Conservation (phyloP, 1,139 yeast species). For the Zygosaccharomyces pseudobailii region DNA sequence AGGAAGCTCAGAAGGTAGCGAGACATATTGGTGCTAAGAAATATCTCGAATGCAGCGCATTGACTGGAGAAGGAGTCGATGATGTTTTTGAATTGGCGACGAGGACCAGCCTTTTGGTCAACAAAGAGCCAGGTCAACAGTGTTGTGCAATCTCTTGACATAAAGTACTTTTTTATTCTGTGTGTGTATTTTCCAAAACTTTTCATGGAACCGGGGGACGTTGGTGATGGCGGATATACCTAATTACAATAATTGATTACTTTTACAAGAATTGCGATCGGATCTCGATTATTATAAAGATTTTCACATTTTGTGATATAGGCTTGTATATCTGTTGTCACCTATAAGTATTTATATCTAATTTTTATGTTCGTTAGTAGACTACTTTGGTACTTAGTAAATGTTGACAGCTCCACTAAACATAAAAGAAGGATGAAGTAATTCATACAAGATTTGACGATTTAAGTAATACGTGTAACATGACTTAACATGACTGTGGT, state of each 20-base stretch:
- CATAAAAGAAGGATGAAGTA: too few relatives aligned
- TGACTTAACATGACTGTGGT: too few relatives aligned
- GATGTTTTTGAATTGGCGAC: conserved; percentile 73
- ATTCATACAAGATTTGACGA: too few relatives aligned
- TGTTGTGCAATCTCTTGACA: conserved; percentile 40
- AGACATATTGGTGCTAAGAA: conserved; percentile 62
- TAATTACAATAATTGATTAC: not conserved
- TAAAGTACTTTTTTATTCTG: not conserved
- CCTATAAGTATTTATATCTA: too few relatives aligned
- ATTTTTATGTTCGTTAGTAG: too few relatives aligned
- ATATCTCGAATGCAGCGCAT: conserved; percentile 69
- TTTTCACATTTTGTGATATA: too few relatives aligned
- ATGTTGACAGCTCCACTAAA: too few relatives aligned
- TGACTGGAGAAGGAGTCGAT: conserved; percentile 79
- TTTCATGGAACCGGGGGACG: not conserved
- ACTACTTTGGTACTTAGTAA: too few relatives aligned
- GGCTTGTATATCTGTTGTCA: too few relatives aligned
- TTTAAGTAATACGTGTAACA: too few relatives aligned
- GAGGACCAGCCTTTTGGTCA: conserved; percentile 54
- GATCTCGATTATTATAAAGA: too few relatives aligned
- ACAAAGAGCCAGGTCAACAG: conserved; percentile 39
- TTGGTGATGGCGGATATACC: not conserved
- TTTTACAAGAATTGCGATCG: not conserved
- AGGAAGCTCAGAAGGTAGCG: conserved; percentile 58
- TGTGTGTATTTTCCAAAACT: not conserved